These are phyloP conservation scores for Geotrichum armillariae DNA, from an alignment of 1,139 yeast species.

Conservation along the genomic window DNA sequence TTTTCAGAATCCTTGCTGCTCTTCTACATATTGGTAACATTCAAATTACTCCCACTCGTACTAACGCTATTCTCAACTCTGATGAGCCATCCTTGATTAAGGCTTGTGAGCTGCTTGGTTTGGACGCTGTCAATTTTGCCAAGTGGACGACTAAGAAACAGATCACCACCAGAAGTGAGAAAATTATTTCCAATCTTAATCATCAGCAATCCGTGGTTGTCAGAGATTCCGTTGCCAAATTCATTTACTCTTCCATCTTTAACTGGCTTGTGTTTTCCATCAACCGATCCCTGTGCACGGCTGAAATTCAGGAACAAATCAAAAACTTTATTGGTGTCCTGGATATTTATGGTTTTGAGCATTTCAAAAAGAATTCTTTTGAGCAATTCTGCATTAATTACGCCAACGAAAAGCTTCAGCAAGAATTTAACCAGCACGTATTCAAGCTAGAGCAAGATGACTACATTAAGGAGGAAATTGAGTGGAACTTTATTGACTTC, in stretches of 20 bases:
- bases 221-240: slow-evolving; percentile 94
- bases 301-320: slow-evolving; percentile 54
- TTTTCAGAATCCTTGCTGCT: slow-evolving; percentile 83
- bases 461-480: slow-evolving; percentile 85
- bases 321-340: slow-evolving; percentile 89
- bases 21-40: slow-evolving; percentile 92
- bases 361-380: slow-evolving; percentile 88
- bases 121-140: slow-evolving; percentile 71
- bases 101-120: slow-evolving; percentile 84
- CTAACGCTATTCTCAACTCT: slow-evolving; percentile 75
- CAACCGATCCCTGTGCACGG: slow-evolving; percentile 77
- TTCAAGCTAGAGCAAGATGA: slow-evolving; percentile 97
- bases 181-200: slow-evolving; percentile 79
- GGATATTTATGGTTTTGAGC: slow-evolving; percentile 97
- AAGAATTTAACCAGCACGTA: slow-evolving; percentile 96
- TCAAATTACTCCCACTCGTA: slow-evolving; percentile 81
- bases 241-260: slow-evolving; percentile 85
- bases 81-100: slow-evolving; percentile 84
- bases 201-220: slow-evolving; percentile 88
- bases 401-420: slow-evolving; percentile 96
- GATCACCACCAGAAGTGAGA: slow-evolving; percentile 89
- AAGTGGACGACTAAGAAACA: slow-evolving; percentile 96
- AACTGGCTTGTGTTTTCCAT: slow-evolving; percentile 93
- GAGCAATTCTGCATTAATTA: slow-evolving; percentile 98
- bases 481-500: slow-evolving; percentile 96